Percentiles rank a stretch among this genome's conserved stretches.
phyloP scores from a whole-genome alignment of 257 asterid species.

The Fraxinus cuspidata region DNA sequence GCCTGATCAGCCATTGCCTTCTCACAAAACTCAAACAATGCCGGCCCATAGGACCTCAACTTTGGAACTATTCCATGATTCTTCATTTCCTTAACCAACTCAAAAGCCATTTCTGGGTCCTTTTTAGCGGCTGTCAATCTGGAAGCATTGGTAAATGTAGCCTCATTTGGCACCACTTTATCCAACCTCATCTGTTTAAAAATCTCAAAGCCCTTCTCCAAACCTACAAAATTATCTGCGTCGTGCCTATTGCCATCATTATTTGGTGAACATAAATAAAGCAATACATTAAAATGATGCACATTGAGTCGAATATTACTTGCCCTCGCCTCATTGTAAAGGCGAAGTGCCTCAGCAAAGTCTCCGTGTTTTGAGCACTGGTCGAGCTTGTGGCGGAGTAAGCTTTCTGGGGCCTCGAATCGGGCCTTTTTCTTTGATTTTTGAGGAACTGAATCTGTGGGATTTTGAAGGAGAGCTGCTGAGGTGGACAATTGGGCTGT shows the following conservation, averaged over 20 bases:
- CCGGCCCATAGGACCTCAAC: conserved; percentile 89
- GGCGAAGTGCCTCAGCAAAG: conserved; percentile 64
- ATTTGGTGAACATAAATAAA: conserved; percentile 59
- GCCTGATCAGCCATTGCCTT: conserved; percentile 75
- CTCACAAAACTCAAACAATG: conserved; percentile 78
- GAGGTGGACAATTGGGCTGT: conserved; percentile 43
- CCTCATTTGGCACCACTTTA: conserved; percentile 80
- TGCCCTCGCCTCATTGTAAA: conserved; percentile 73
- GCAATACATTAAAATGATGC: conserved; percentile 73
- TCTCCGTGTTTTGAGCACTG: conserved; percentile 64
- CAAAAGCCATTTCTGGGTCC: conserved; percentile 86
- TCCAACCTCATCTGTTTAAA: conserved; percentile 65
- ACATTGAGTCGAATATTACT: conserved; percentile 47
- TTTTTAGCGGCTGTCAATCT: conserved; percentile 80
- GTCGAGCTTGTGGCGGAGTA: conserved; percentile 58
- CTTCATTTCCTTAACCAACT: conserved; percentile 74
- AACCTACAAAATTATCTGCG: conserved; percentile 29
- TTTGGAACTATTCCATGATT: conserved; percentile 61
- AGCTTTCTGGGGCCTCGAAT: conserved; percentile 51
- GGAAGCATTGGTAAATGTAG: conserved; percentile 84
- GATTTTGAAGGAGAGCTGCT: conserved; percentile 38
- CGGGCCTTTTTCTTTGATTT: conserved; percentile 45
- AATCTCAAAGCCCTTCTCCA: conserved; percentile 77
- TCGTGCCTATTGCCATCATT: conserved; percentile 32
- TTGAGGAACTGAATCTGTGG: conserved; percentile 25